phyloP scores from a whole-genome alignment of 2,329 filamentous ascomycete genomes.

The Apiospora rasikravindrae region DNA sequence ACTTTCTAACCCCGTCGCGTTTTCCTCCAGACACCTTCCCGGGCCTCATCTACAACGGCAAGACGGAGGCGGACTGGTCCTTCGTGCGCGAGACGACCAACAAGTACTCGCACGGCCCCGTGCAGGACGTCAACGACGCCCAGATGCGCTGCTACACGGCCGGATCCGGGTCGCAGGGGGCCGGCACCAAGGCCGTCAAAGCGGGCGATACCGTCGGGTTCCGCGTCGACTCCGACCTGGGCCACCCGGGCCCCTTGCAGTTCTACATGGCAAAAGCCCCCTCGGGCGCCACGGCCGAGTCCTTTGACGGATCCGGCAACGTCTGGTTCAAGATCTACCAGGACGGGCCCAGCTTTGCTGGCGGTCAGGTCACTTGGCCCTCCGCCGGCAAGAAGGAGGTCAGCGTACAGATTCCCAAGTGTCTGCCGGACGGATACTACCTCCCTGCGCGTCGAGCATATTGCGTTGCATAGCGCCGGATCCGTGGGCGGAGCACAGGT shows the following conservation, averaged over 20 bases:
- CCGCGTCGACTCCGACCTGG: not conserved
- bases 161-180: slow-evolving; percentile 30
- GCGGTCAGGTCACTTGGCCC: slow-evolving; percentile 44
- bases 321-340: slow-evolving; percentile 53
- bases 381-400: slow-evolving; percentile 45
- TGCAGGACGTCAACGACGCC: not conserved
- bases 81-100: slow-evolving; percentile 14
- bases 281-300: slow-evolving; percentile 39
- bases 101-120: slow-evolving; percentile 6
- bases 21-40: not conserved
- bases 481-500: slow-evolving; percentile 47
- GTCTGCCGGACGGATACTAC: slow-evolving; percentile 53
- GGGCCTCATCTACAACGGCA: slow-evolving; percentile 14
- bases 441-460: slow-evolving; percentile 54
- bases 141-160: not conserved
- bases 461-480: slow-evolving; percentile 51
- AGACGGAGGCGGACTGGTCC: not conserved
- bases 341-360: slow-evolving; percentile 45
- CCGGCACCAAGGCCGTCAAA: slow-evolving; percentile 25
- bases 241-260: slow-evolving; percentile 3
- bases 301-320: slow-evolving; percentile 44
- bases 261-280: slow-evolving; percentile 25
- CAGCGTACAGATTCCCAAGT: slow-evolving; percentile 48
- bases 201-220: slow-evolving; percentile 3
- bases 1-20: not conserved